These are phyloP conservation scores for Deuterostichococcus epilithicus DNA, from an alignment of 139 green algal species.

Conservation along the genomic window DNA sequence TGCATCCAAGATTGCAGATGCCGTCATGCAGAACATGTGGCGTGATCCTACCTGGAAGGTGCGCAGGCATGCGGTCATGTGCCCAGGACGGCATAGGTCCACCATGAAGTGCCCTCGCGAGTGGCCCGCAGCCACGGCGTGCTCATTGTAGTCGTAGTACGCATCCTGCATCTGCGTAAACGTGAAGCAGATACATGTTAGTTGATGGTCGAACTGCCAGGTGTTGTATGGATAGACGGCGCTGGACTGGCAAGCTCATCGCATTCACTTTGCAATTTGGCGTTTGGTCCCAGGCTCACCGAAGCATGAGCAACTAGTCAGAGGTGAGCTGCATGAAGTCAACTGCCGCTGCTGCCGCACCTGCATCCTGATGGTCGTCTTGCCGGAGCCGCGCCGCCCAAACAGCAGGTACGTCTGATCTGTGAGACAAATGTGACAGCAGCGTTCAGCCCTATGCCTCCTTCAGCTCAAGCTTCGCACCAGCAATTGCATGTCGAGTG, in stretches of 20 bases:
- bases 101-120: slow-evolving; percentile 75
- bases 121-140: slow-evolving; percentile 25
- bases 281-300: too few species aligned
- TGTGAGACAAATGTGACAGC: neutral
- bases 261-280: too few species aligned
- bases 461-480: neutral
- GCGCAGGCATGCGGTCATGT: slow-evolving; percentile 77
- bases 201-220: too few species aligned
- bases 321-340: neutral
- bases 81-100: slow-evolving; percentile 66
- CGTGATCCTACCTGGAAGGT: slow-evolving; percentile 51
- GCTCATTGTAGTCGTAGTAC: slow-evolving; percentile 65
- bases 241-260: too few species aligned
- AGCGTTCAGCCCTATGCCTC: neutral
- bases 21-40: neutral
- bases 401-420: slow-evolving; percentile 86
- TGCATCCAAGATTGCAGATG: neutral
- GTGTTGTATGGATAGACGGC: too few species aligned
- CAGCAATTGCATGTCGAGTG: too few species aligned
- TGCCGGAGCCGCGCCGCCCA: slow-evolving; percentile 63
- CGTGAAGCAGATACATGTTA: too few species aligned
- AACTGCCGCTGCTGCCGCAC: neutral
- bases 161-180: slow-evolving; percentile 68
- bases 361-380: slow-evolving; percentile 79
- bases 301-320: too few species aligned